Evolutionary conservation across 2,329 filamentous ascomycete genomes (phyloP).

Genomic region (Pezicula rhizophila): DNA sequence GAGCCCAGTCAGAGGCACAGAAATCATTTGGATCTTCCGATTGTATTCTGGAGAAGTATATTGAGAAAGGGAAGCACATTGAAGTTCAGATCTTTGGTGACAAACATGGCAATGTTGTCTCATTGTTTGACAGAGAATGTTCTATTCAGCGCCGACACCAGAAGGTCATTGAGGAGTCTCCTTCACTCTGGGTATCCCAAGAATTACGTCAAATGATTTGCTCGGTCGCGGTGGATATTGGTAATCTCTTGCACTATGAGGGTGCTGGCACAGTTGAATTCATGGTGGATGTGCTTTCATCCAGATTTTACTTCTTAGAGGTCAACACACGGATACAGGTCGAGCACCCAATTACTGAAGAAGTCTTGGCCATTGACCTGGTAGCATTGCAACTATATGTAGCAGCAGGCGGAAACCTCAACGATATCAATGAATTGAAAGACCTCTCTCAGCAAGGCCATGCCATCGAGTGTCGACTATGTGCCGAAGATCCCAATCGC

Average conservation of each 20-base stretch:
- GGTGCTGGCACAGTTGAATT: slow-evolving; percentile 57
- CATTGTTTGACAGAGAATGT: slow-evolving; percentile 61
- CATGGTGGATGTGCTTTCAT: slow-evolving; percentile 50
- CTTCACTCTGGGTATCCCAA: slow-evolving; percentile 16
- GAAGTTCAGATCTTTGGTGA: slow-evolving; percentile 66
- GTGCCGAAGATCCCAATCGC: slow-evolving; percentile 32
- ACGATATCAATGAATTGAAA: not conserved
- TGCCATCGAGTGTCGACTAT: slow-evolving; percentile 36
- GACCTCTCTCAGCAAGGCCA: slow-evolving; percentile 29
- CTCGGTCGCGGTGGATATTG: slow-evolving; percentile 42
- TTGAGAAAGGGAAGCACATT: slow-evolving; percentile 52
- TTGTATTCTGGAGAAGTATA: slow-evolving; percentile 58
- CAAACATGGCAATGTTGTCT: slow-evolving; percentile 47
- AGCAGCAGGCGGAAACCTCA: slow-evolving; percentile 22
- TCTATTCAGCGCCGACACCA: slow-evolving; percentile 63
- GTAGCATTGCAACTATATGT: slow-evolving; percentile 26
- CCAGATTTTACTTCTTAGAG: slow-evolving; percentile 32
- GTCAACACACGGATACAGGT: slow-evolving; percentile 19
- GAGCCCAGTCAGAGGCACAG: slow-evolving; percentile 47
- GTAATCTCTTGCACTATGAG: slow-evolving; percentile 45
- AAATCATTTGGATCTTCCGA: slow-evolving; percentile 49
- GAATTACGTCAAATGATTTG: slow-evolving; percentile 36
- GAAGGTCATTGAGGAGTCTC: slow-evolving; percentile 65
- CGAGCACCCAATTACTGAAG: slow-evolving; percentile 18
- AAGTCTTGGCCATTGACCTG: slow-evolving; percentile 14